A percentile compares a stretch with the other conserved stretches of the same genome.
These are phyloP conservation scores for Biscogniauxia marginata DNA, from an alignment of 2,329 filamentous ascomycete species.

Conservation along the genomic window DNA sequence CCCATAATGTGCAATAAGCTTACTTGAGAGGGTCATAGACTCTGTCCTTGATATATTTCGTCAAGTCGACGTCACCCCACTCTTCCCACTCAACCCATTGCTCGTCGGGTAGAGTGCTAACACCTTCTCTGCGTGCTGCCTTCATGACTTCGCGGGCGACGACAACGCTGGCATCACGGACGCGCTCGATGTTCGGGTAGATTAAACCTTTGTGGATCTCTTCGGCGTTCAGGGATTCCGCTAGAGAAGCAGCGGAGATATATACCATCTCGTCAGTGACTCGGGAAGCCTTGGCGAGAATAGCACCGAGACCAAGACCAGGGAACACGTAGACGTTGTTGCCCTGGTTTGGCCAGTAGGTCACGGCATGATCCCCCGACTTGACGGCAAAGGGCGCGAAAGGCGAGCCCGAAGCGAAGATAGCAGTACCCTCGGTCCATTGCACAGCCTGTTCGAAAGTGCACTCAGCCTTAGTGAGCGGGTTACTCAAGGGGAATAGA, in stretches of 20 bases:
- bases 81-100: conserved; percentile 73
- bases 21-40: conserved; percentile 56
- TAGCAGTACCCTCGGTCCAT: conserved; percentile 84
- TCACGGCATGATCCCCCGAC: conserved; percentile 56
- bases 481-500: conserved; percentile 96
- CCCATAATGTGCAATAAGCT: conserved; percentile 13
- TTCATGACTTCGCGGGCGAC: conserved; percentile 94
- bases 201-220: conserved; percentile 83
- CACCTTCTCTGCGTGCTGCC: conserved; percentile 77
- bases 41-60: conserved; percentile 57
- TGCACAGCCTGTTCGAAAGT: conserved; percentile 91
- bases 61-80: conserved; percentile 64
- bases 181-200: conserved; percentile 88
- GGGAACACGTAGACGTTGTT: conserved; percentile 95
- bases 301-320: conserved; percentile 88
- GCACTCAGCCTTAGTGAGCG: conserved; percentile 94
- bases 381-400: conserved; percentile 74
- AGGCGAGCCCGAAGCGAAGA: conserved; percentile 94
- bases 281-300: conserved; percentile 81
- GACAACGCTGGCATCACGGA: conserved; percentile 82
- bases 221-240: conserved; percentile 73
- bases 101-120: conserved; percentile 66
- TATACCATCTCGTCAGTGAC: conserved; percentile 98
- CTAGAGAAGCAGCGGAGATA: conserved; percentile 79
- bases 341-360: conserved; percentile 78